Percentiles rank a stretch among this genome's conserved stretches.
phyloP scores from a whole-genome alignment of 139 green algal species.

The Volvox reticuliferus region DNA sequence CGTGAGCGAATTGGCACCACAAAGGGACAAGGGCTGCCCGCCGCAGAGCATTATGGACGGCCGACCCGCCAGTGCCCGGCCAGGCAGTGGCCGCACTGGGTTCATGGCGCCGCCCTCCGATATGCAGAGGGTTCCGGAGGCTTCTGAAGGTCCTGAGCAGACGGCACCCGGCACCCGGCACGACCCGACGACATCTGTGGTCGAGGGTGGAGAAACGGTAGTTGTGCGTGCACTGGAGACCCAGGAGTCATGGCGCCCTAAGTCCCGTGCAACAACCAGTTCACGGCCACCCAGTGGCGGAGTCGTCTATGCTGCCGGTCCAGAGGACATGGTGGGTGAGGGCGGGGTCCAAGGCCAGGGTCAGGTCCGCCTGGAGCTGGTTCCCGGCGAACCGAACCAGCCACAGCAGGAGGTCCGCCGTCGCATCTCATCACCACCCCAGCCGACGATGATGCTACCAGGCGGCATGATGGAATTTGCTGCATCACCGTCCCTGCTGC shows the following conservation, averaged over 20 bases:
- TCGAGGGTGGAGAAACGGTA: neutral
- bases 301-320: neutral
- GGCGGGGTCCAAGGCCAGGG: too few relatives aligned
- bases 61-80: neutral
- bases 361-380: neutral
- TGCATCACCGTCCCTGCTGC: conserved; percentile 21
- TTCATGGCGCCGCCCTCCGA: neutral
- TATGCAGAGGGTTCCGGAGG: neutral
- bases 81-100: neutral
- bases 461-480: conserved; percentile 20
- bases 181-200: too few relatives aligned
- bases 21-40: neutral
- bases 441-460: conserved; percentile 1
- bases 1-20: neutral
- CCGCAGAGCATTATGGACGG: neutral
- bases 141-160: neutral
- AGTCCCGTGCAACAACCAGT: neutral
- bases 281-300: neutral
- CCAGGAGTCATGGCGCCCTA: conserved; percentile 15
- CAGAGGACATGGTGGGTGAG: neutral
- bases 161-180: too few relatives aligned
- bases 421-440: neutral
- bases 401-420: neutral
- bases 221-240: neutral
- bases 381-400: neutral